Conservation (phyloP, 768 basidiomycete species). For the Polyporus arcularius region DNA sequence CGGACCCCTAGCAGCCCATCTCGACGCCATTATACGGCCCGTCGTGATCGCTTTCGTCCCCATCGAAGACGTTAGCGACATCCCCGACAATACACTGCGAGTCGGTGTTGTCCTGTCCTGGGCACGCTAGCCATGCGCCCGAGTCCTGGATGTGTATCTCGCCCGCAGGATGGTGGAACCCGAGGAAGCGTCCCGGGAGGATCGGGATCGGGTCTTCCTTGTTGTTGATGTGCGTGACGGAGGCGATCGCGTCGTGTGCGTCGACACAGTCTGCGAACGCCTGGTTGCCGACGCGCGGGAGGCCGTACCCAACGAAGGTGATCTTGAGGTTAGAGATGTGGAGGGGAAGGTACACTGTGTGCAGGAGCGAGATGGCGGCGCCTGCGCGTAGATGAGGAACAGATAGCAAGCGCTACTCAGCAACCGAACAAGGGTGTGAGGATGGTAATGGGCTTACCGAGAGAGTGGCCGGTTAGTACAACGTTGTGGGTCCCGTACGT, state of each 20-base stretch:
- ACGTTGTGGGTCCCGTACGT: slow-evolving; percentile 37
- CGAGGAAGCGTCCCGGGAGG: slow-evolving; percentile 37
- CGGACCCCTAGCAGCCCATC: slow-evolving; percentile 23
- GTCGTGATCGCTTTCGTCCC: slow-evolving; percentile 46
- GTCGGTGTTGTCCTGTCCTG: slow-evolving; percentile 62
- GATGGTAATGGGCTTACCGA: slow-evolving; percentile 27
- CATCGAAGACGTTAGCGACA: slow-evolving; percentile 47
- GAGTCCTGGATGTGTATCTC: slow-evolving; percentile 43
- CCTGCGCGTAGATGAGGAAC: slow-evolving; percentile 29
- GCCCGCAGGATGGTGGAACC: slow-evolving; percentile 46
- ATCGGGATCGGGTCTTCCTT: slow-evolving; percentile 42
- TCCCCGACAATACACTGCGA: slow-evolving; percentile 52
- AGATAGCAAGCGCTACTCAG: not conserved
- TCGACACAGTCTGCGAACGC: slow-evolving; percentile 62
- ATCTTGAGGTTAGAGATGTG: slow-evolving; percentile 41
- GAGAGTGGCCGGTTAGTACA: slow-evolving; percentile 48
- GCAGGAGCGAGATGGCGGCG: slow-evolving; percentile 54
- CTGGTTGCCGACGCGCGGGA: slow-evolving; percentile 52
- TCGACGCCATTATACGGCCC: slow-evolving; percentile 44
- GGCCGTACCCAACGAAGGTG: slow-evolving; percentile 30
- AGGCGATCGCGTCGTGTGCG: slow-evolving; percentile 32
- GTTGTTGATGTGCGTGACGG: slow-evolving; percentile 60
- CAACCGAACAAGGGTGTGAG: not conserved
- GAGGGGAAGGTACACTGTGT: slow-evolving; percentile 53
- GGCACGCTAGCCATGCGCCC: slow-evolving; percentile 54